Percentiles rank a stretch among this genome's conserved stretches.
These are phyloP conservation scores for Arthrobotrys entomopaga DNA, from an alignment of 2,329 filamentous ascomycete species.

Conservation along the genomic window DNA sequence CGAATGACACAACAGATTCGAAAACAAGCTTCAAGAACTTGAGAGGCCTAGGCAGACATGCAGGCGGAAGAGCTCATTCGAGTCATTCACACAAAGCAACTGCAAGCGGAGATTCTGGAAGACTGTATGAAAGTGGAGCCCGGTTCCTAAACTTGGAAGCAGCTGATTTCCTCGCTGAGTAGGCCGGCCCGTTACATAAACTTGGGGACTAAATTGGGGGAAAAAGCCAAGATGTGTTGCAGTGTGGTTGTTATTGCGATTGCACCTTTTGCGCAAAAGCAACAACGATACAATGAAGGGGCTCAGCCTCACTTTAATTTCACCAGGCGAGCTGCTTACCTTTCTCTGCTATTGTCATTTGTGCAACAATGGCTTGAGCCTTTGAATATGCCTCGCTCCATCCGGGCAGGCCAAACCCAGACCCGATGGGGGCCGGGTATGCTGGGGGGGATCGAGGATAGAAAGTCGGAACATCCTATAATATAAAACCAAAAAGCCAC, in stretches of 20 bases:
- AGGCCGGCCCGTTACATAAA: constrained; percentile 20
- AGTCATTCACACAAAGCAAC: constrained; percentile 38
- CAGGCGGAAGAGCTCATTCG: constrained; percentile 37
- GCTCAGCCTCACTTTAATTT: constrained; percentile 54
- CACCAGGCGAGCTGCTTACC: constrained; percentile 59
- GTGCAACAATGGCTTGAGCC: constrained; percentile 73
- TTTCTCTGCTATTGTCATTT: constrained; percentile 84
- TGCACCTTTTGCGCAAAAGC: constrained; percentile 37
- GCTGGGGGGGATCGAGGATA: constrained; percentile 48
- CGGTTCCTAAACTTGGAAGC: constrained; percentile 53
- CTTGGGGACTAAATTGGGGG: neutral
- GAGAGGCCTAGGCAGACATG: constrained; percentile 52
- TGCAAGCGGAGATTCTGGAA: constrained; percentile 2
- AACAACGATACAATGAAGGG: constrained; percentile 25
- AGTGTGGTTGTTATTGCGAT: constrained; percentile 38
- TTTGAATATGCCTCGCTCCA: constrained; percentile 78
- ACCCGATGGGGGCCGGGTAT: constrained; percentile 53
- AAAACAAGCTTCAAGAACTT: constrained; percentile 32
- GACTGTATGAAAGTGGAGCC: constrained; percentile 50
- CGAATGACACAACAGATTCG: constrained; percentile 34
- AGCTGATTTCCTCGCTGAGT: neutral
- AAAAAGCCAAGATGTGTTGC: constrained; percentile 30
- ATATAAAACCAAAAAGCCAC: constrained; percentile 38
- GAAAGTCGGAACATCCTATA: constrained; percentile 46
- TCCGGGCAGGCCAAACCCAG: constrained; percentile 63